A percentile compares a stretch with the other conserved stretches of the same genome.
Conservation (phyloP, 495 filamentous ascomycete genomes). For the Hypoxylon lienhwacheense region DNA sequence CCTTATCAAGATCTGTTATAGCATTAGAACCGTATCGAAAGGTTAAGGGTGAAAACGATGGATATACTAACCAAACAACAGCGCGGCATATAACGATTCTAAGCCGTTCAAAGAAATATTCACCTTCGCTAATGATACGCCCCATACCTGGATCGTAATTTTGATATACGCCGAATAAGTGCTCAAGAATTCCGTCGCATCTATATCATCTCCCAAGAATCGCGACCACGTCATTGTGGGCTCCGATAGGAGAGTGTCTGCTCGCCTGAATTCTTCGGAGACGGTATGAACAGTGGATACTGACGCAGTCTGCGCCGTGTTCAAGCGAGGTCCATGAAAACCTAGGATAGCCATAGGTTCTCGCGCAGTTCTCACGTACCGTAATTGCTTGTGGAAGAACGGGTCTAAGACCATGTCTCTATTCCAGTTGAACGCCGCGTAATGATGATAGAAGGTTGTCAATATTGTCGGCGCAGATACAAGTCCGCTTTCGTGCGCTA, state of each 20-base stretch:
- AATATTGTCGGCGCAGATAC: constrained; percentile 48
- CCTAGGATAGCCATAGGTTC: constrained; percentile 61
- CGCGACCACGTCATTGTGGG: constrained; percentile 44
- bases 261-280: constrained; percentile 52
- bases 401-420: constrained; percentile 55
- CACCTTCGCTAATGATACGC: constrained; percentile 48
- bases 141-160: constrained; percentile 61
- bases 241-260: constrained; percentile 39
- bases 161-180: constrained; percentile 53
- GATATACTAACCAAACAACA: constrained; percentile 51
- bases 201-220: constrained; percentile 40
- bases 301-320: constrained; percentile 55
- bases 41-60: background rate
- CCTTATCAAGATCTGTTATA: constrained; percentile 48
- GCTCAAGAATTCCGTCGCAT: constrained; percentile 47
- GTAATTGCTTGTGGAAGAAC: constrained; percentile 47
- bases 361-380: constrained; percentile 51
- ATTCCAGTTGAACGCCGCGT: constrained; percentile 57
- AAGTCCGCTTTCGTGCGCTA: constrained; percentile 31
- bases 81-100: constrained; percentile 52
- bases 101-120: constrained; percentile 56
- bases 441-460: constrained; percentile 59
- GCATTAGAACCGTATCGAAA: constrained; percentile 17
- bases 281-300: constrained; percentile 50
- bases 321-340: constrained; percentile 55